Evolutionary conservation across 2,329 filamentous ascomycete species (phyloP).

Genomic region (Penicillium sp.): DNA sequence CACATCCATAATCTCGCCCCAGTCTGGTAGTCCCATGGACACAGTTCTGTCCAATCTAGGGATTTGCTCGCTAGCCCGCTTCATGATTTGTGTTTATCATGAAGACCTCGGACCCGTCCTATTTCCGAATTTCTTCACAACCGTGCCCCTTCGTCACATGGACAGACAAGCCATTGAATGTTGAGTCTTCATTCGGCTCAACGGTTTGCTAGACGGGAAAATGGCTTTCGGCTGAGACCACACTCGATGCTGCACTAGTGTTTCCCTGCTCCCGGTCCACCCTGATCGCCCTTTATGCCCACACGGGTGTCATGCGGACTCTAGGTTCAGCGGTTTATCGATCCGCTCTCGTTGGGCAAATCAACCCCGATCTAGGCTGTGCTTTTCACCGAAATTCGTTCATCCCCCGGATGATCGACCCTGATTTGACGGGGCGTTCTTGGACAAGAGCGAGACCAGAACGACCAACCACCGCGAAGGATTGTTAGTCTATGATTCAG

Average conservation of each 20-base stretch:
- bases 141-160: slow-evolving; percentile 1
- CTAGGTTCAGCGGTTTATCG: slow-evolving; percentile 38
- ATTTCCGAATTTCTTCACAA: slow-evolving; percentile 5
- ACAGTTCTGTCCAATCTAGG: slow-evolving; percentile 14
- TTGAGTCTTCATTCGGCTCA: not conserved
- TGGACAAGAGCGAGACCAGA: slow-evolving; percentile 1
- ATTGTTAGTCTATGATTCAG: not conserved
- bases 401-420: slow-evolving; percentile 22
- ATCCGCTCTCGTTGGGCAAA: slow-evolving; percentile 32
- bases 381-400: slow-evolving; percentile 10
- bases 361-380: slow-evolving; percentile 10
- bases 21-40: slow-evolving; percentile 12
- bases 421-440: slow-evolving; percentile 9
- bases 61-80: slow-evolving; percentile 6
- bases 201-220: slow-evolving; percentile 1
- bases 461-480: slow-evolving; percentile 15
- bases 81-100: slow-evolving; percentile 4
- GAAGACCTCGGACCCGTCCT: slow-evolving; percentile 2
- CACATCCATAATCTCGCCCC: slow-evolving; percentile 13
- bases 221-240: not conserved
- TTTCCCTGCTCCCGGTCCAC: slow-evolving; percentile 19
- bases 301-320: slow-evolving; percentile 34
- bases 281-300: slow-evolving; percentile 20
- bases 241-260: slow-evolving; percentile 10
- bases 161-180: not conserved